Conservation (phyloP, 768 basidiomycete genomes). For the Podaxis sp. region DNA sequence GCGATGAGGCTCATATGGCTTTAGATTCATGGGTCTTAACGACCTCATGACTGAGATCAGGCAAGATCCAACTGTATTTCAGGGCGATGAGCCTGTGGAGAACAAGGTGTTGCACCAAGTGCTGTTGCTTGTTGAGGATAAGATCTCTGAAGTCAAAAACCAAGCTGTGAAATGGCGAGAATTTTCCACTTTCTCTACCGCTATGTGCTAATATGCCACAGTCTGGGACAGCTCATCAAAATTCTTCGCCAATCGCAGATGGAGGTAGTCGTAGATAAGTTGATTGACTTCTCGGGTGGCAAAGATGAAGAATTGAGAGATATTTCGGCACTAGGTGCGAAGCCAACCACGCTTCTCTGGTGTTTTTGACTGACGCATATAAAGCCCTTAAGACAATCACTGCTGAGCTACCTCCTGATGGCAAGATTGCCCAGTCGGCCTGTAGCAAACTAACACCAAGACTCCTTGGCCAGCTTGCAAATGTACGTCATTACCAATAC, state of each 20-base stretch:
- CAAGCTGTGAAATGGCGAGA: slow-evolving; percentile 91
- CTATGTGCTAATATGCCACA: slow-evolving; percentile 25
- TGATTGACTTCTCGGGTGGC: slow-evolving; percentile 80
- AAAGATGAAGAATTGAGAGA: slow-evolving; percentile 93
- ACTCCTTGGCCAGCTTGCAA: slow-evolving; percentile 72
- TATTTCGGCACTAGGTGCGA: slow-evolving; percentile 85
- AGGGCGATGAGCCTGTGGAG: slow-evolving; percentile 84
- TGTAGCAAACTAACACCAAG: slow-evolving; percentile 84
- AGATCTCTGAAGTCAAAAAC: slow-evolving; percentile 98
- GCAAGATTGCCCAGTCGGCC: slow-evolving; percentile 72
- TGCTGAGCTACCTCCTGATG: slow-evolving; percentile 79
- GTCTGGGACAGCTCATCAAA: slow-evolving; percentile 88
- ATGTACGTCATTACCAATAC: slow-evolving; percentile 39
- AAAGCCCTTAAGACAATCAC: slow-evolving; percentile 94
- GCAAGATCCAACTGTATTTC: slow-evolving; percentile 68
- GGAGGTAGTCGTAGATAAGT: slow-evolving; percentile 83
- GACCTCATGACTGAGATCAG: slow-evolving; percentile 89
- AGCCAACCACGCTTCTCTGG: slow-evolving; percentile 29
- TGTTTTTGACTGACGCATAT: slow-evolving; percentile 34
- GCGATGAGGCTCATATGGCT: slow-evolving; percentile 11
- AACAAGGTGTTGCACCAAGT: slow-evolving; percentile 82
- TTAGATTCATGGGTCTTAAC: slow-evolving; percentile 94
- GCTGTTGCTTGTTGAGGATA: slow-evolving; percentile 83
- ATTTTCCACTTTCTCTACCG: background rate
- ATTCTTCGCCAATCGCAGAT: slow-evolving; percentile 79